Percentiles rank a stretch among this genome's conserved stretches.
These are phyloP conservation scores for Pseudogymnoascus pannorum DNA, from an alignment of 2,329 filamentous ascomycete genomes.

Conservation along the genomic window DNA sequence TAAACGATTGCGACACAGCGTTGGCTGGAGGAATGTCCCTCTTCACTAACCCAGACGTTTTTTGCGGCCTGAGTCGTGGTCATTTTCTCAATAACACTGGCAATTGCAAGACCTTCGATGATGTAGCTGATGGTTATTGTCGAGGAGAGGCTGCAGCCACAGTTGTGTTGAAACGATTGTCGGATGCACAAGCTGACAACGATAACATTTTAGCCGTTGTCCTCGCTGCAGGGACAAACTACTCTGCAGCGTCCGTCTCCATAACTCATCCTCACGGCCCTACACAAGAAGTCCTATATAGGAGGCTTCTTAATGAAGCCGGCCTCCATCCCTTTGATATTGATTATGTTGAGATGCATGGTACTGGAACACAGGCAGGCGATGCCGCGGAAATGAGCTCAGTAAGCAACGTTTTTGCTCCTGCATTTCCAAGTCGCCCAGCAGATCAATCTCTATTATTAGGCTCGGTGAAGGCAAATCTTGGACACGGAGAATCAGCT, in stretches of 20 bases:
- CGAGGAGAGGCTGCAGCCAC: slow-evolving; percentile 42
- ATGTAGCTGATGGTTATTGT: slow-evolving; percentile 45
- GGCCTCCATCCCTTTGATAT: slow-evolving; percentile 70
- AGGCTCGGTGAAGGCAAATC: slow-evolving; percentile 29
- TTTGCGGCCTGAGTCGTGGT: slow-evolving; percentile 24
- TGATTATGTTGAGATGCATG: slow-evolving; percentile 83
- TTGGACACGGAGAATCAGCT: slow-evolving; percentile 30
- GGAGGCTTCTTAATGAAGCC: slow-evolving; percentile 61
- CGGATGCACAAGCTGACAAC: slow-evolving; percentile 42
- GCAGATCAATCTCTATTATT: slow-evolving; percentile 41
- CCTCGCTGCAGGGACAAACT: slow-evolving; percentile 68
- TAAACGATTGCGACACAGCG: slow-evolving; percentile 26
- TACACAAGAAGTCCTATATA: slow-evolving; percentile 65
- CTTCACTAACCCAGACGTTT: slow-evolving; percentile 27
- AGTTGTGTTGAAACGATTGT: slow-evolving; percentile 43
- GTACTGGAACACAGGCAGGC: slow-evolving; percentile 79
- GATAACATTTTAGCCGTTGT: slow-evolving; percentile 49
- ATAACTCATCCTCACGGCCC: slow-evolving; percentile 78
- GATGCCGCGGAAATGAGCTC: slow-evolving; percentile 78
- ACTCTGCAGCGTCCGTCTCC: slow-evolving; percentile 71
- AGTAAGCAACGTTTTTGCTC: slow-evolving; percentile 58
- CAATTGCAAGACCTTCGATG: slow-evolving; percentile 42
- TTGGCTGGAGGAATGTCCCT: slow-evolving; percentile 25
- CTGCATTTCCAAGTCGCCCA: slow-evolving; percentile 40
- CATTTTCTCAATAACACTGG: slow-evolving; percentile 31